Base-by-base conservation (phyloP, 805 yeast genomes). In the Tanozyma kutaoensis region DNA sequence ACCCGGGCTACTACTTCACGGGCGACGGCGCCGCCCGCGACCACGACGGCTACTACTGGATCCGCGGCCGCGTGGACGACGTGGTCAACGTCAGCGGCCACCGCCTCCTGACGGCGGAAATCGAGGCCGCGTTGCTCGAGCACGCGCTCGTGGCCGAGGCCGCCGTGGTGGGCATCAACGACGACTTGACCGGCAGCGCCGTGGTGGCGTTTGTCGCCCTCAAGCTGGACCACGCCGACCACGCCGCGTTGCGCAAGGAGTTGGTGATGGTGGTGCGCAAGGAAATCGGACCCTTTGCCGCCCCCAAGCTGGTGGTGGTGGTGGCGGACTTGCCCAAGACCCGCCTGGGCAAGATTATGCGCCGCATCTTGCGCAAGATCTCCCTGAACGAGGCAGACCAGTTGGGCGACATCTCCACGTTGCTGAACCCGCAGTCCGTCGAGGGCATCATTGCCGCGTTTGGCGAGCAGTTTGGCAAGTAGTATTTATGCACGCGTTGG, bases 1-100 rank as follows among this genome's bases (percentile, higher is more conserved):
- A 88, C 62, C 82, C 88, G 33, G 93, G 94, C 32, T 73, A 69
- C 59, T 91, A 85, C 62, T 91, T 91, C 66, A 80, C 96, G 9
- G 98, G 98, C 45, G 98, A 88, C 52, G 97, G 97, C 59, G 97
- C 96, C 29, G 97, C 93, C 24, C 75, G 96, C 51, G 98, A 91
- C 54, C 72, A 72, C 36, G 97, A 91, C 48, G 97, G 97, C 27
- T 91, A 76, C 66, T 82, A 75, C 63, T 91, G 97, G 95, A 88
- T 91, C 52, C 72, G 88, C 55, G 98, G 98, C 45, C 78, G 98
- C 57, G 96, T 91, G 37, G 97, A 91, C 53, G 98, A 91, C 46
- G 97, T 91, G 33, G 98, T 88, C 40, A 91, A 91, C 49, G 97
- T 91, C 22, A 77, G 93, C 28, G 98, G 98, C 40, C 98, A 91